These are phyloP conservation scores for Irpex lacteus DNA, from an alignment of 1,284 basidiomycete genomes.

Conservation along the genomic window DNA sequence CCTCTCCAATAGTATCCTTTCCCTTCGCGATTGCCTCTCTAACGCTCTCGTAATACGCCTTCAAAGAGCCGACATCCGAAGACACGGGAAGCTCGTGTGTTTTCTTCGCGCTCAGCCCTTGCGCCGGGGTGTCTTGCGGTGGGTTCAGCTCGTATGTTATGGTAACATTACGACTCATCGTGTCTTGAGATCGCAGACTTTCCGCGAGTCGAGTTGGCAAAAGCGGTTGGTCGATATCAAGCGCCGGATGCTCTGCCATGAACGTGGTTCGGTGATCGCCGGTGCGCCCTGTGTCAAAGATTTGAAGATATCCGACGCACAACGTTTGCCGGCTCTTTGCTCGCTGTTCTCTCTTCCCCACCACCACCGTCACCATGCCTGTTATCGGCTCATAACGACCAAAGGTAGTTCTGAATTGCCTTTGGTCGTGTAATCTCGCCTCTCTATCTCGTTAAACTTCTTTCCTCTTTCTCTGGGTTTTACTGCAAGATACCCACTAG, in stretches of 20 bases:
- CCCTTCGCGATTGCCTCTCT: slow-evolving; percentile 48
- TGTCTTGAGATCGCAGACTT: no score
- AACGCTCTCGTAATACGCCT: slow-evolving; percentile 50
- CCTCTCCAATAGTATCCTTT: slow-evolving; percentile 52
- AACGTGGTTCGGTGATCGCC: slow-evolving; percentile 2
- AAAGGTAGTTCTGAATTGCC: slow-evolving; percentile 22
- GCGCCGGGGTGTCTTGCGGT: slow-evolving; percentile 32
- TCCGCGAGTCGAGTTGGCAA: not conserved
- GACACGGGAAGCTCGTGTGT: slow-evolving; percentile 36
- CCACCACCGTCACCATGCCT: slow-evolving; percentile 29
- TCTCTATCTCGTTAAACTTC: slow-evolving; percentile 3
- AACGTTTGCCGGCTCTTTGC: slow-evolving; percentile 2
- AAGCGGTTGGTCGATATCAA: not conserved
- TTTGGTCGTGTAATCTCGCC: slow-evolving; percentile 17
- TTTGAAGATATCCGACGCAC: not conserved
- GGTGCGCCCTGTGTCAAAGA: slow-evolving; percentile 2
- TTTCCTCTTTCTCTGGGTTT: slow-evolving; percentile 13
- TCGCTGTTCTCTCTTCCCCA: slow-evolving; percentile 4
- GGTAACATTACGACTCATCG: slow-evolving; percentile 39
- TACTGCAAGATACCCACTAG: slow-evolving; percentile 29
- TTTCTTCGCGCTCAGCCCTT: slow-evolving; percentile 30
- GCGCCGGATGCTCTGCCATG: not conserved
- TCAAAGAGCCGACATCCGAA: slow-evolving; percentile 25
- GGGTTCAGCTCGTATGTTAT: slow-evolving; percentile 50
- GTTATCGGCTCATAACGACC: slow-evolving; percentile 33